Base-by-base conservation (phyloP, 2,329 filamentous ascomycete genomes). In the Paecilomyces sp. region DNA sequence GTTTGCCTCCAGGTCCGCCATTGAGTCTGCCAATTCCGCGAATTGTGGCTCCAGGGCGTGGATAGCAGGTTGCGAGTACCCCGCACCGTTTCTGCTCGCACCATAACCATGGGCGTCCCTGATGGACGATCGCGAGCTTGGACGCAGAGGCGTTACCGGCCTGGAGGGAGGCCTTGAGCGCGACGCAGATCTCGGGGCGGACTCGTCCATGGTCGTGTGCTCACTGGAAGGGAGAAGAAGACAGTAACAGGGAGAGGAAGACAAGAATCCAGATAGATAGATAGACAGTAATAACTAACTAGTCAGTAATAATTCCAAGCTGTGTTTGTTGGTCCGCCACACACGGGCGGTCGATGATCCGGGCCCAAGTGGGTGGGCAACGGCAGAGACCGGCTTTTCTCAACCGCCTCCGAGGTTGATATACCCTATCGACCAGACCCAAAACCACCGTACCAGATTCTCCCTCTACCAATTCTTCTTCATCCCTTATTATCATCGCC, bases 1-100 rank as follows among this genome's bases (percentile, higher is more conserved):
- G 74, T 99, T 97, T 62, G 92, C 91, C 79, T 99, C 94, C 9
- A 99, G 84, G 68, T 97, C 94, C 25, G 92, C 91, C 85, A 97
- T 92, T 60, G 90, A 89, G 74, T 99, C 94, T 9, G 91, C 89
- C 1, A 99, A 83, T 77, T 99, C 94, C 13, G 91, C 91, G 74
- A 99, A 97, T 13, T 90, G 88, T 0, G 92, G 91, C 72, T 97
- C 92, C 60, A 97, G 87, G 1, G 83, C 78, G 66, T 93, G 91
- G 62, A 97, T 85, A 0, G 75, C 74, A 6, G 92, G 91, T 79
- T 65, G 83, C 70, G 72, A 78, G 75, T 72, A 71, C 57, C 70
- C 70, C 50, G 67, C 61, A 58, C 67, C 69, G 58, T 69, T 65
- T 57, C 71, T 68, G 59, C 66, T 74, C 36, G 64, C 62, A 31